phyloP scores from a whole-genome alignment of 202 grass and related monocot species.

The Schoenoplectus triqueter region DNA sequence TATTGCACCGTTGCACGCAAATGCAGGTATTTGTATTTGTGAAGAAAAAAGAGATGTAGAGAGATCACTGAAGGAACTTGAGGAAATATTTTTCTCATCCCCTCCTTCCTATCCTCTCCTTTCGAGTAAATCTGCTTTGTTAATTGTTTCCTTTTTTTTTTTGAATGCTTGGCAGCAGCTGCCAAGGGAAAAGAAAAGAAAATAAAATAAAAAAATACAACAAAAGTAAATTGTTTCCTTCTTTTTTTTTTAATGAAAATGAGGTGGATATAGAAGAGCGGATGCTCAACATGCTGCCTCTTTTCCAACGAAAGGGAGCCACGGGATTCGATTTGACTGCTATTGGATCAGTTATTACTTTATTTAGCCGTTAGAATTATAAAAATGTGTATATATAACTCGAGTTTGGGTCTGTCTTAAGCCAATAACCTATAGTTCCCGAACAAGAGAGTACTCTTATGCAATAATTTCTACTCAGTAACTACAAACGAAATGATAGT shows the following conservation, averaged over 20 bases:
- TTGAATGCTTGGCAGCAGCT: neutral
- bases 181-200: no score
- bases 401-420: neutral
- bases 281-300: neutral
- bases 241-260: no score
- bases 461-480: neutral
- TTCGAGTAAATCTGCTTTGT: no score
- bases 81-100: conserved; percentile 3
- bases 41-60: conserved; percentile 35
- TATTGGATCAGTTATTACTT: neutral
- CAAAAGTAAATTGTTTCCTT: no score
- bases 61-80: conserved; percentile 18
- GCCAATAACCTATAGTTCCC: neutral
- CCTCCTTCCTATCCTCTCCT: neutral
- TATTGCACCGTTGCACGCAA: conserved; percentile 62
- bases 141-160: neutral
- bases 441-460: neutral
- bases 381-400: neutral
- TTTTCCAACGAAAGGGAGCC: neutral
- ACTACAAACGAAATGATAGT: neutral
- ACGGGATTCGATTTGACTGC: neutral
- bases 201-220: no score
- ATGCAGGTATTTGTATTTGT: conserved; percentile 23
- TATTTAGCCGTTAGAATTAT: conserved; percentile 2
- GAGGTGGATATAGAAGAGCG: neutral